Evolutionary conservation across 768 basidiomycete species (phyloP).

Genomic region (Lentinula aciculospora): DNA sequence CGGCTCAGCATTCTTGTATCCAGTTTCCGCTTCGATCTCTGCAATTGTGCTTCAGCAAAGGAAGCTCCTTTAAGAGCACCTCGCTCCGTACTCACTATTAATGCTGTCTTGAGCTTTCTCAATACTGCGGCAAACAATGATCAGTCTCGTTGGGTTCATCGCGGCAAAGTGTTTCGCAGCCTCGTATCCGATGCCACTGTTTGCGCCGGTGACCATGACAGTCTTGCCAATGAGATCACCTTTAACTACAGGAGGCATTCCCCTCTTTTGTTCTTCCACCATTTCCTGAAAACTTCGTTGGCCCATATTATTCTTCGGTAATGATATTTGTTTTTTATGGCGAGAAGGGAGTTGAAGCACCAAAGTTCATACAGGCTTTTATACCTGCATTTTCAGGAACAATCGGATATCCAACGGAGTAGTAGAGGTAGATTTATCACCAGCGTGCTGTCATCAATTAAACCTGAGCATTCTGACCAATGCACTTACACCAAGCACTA

Average conservation of each 20-base stretch:
- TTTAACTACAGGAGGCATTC: slow-evolving; percentile 22
- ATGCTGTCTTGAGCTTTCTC: slow-evolving; percentile 30
- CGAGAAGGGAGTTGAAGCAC: not conserved
- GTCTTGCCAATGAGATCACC: slow-evolving; percentile 39
- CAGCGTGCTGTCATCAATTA: not conserved
- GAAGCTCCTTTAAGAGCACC: not conserved
- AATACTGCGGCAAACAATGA: slow-evolving; percentile 32
- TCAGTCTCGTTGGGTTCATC: slow-evolving; percentile 35
- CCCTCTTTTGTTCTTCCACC: slow-evolving; percentile 2
- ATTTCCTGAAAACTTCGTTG: not conserved
- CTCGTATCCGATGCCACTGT: slow-evolving; percentile 45
- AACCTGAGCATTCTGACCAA: too few species aligned
- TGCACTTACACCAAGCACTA: too few species aligned
- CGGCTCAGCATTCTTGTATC: slow-evolving; percentile 27
- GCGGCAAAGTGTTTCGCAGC: slow-evolving; percentile 37
- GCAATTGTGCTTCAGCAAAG: not conserved
- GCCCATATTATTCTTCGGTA: not conserved
- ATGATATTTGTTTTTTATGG: not conserved
- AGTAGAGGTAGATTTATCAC: not conserved
- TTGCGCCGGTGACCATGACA: slow-evolving; percentile 46
- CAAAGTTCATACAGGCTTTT: not conserved
- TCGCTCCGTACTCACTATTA: slow-evolving; percentile 19
- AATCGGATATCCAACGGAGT: not conserved
- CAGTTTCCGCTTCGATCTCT: slow-evolving; percentile 27
- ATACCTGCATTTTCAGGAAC: not conserved